Base-by-base conservation (phyloP, 108 stramenopile species). In the Conticribra guillardii region DNA sequence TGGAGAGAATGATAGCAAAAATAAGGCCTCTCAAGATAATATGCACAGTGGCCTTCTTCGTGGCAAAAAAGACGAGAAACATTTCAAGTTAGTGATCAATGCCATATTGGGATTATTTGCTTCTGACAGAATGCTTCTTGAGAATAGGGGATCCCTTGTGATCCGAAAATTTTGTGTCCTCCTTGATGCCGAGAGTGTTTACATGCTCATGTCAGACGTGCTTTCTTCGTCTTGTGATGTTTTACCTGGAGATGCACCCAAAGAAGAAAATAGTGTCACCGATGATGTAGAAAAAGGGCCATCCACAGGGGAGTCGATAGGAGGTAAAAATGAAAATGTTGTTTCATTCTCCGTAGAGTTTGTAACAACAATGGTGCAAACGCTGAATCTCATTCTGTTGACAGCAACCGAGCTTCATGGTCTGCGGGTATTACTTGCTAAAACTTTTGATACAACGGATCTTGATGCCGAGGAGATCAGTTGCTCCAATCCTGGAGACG, bases 311-410 rank as follows among this genome's bases (percentile, higher is more conserved):
- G 76, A 76, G 48, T 67, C 54, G 2, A 53, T 54, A 32, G 77
- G 66, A 54, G 64, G 73, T 28, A 53, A 72, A 28, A 74, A 60
- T 17, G 85, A 87, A n/a, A 69, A 30, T 0, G 53, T 55, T n/a
- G 59, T 47, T 23, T 28, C 26, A 14, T 81, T 71, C 59, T 89
- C 90, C 1, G 55, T 97, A 41, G 92, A 97, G 69, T 99, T 99
- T 76, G 87, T 91, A 22, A 82, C 88, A 29, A 92, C 98, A 19
- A 97, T 99, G 96, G 96, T 99, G 4, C 97, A 99, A 82, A 96
- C 97, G 7, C 91, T 99, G 23, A 98, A 96, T 67, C 82, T 99
- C 16, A 97, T 99, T 54, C 76, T 99, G 21, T 83, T 99, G 18
- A 99, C 99, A 22, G 97, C 97, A 7, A 85, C 87, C 22, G 99